phyloP scores from a whole-genome alignment of 805 yeast genomes.

The Starmerella gropengiesseri region DNA sequence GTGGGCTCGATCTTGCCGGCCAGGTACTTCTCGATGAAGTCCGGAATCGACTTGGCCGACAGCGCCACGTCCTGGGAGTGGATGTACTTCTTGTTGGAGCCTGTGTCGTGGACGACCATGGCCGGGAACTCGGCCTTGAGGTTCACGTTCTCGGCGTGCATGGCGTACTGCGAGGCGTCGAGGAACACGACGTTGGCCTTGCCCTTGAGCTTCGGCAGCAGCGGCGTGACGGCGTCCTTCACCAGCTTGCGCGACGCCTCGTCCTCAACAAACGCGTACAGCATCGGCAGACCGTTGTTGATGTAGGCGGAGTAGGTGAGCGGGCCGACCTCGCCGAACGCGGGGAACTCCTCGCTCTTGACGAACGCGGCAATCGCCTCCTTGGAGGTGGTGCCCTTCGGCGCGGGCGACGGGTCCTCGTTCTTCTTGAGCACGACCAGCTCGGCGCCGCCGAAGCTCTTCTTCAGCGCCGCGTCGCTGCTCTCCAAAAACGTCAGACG shows the following conservation, averaged over 20 bases:
- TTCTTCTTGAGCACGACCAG: slow-evolving; percentile 37
- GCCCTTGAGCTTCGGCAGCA: slow-evolving; percentile 71
- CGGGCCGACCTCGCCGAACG: slow-evolving; percentile 79
- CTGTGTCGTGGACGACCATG: slow-evolving; percentile 72
- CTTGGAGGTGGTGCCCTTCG: slow-evolving; percentile 23
- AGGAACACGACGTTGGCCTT: slow-evolving; percentile 77
- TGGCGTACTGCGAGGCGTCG: slow-evolving; percentile 68
- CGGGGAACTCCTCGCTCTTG: slow-evolving; percentile 59
- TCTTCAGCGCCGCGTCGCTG: slow-evolving; percentile 33
- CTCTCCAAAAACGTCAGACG: slow-evolving; percentile 45
- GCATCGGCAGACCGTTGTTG: slow-evolving; percentile 63
- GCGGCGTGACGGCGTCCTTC: slow-evolving; percentile 41
- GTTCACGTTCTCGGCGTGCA: slow-evolving; percentile 77
- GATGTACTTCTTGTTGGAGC: slow-evolving; percentile 64
- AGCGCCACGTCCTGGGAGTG: slow-evolving; percentile 48
- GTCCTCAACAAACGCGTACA: slow-evolving; percentile 72
- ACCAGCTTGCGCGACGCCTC: slow-evolving; percentile 54
- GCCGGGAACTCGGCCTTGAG: slow-evolving; percentile 75
- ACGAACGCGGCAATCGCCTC: slow-evolving; percentile 41
- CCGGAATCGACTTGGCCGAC: slow-evolving; percentile 42
- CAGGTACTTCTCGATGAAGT: slow-evolving; percentile 52
- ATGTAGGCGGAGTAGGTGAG: slow-evolving; percentile 66
- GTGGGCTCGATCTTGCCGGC: slow-evolving; percentile 60
- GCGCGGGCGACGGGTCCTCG: slow-evolving; percentile 25
- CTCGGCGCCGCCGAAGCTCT: slow-evolving; percentile 31